These are phyloP conservation scores for Gyrodon lividus DNA, from an alignment of 768 basidiomycete genomes.

Conservation along the genomic window DNA sequence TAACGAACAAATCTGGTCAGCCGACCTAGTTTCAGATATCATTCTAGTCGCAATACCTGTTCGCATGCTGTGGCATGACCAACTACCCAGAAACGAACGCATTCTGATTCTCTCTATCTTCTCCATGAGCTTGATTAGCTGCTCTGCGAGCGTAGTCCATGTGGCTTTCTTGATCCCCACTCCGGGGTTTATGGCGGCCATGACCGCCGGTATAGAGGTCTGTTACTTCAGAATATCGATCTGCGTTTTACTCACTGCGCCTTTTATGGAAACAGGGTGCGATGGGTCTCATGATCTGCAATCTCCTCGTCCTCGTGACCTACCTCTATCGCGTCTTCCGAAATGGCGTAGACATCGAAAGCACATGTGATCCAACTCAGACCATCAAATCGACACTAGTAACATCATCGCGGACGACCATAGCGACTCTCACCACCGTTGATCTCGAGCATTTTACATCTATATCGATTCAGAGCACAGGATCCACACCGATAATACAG, in stretches of 20 bases:
- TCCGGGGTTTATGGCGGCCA: conserved; percentile 4
- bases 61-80: conserved; percentile 6
- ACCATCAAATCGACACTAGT: background rate
- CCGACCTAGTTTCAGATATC: conserved; percentile 9
- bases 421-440: conserved; percentile 9
- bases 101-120: conserved; percentile 12
- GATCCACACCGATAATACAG: conserved; percentile 2
- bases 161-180: conserved; percentile 11
- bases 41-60: conserved; percentile 11
- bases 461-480: background rate
- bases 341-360: conserved; percentile 4
- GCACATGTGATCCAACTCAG: background rate
- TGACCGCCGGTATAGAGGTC: conserved; percentile 18
- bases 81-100: conserved; percentile 6
- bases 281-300: conserved; percentile 13
- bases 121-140: conserved; percentile 10
- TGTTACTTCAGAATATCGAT: background rate
- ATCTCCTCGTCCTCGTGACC: conserved; percentile 18
- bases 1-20: conserved; percentile 6
- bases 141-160: conserved; percentile 12
- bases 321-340: conserved; percentile 8
- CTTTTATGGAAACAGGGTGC: conserved; percentile 11
- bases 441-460: conserved; percentile 7
- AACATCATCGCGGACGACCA: background rate
- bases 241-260: background rate